Percentiles rank a stretch among this genome's conserved stretches.
These are phyloP conservation scores for Lentinula guzmanii DNA, from an alignment of 768 basidiomycete genomes.

Conservation along the genomic window DNA sequence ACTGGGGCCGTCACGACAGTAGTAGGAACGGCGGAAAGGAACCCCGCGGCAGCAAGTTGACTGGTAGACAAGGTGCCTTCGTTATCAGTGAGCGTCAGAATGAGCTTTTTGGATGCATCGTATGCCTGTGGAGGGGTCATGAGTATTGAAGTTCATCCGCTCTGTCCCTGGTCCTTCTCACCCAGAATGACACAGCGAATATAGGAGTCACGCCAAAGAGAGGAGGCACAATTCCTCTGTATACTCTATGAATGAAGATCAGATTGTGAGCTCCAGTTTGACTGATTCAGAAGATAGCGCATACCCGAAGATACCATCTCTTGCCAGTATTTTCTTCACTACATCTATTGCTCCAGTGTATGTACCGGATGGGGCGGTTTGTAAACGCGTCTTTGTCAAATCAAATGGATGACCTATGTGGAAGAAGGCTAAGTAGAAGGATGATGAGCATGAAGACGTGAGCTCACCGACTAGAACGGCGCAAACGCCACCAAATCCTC, in stretches of 20 bases:
- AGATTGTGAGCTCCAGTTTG: slow-evolving; percentile 2
- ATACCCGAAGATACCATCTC: slow-evolving; percentile 87
- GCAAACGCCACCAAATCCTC: slow-evolving; percentile 85
- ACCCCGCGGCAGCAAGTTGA: slow-evolving; percentile 91
- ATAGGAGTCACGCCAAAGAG: slow-evolving; percentile 95
- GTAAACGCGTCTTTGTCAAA: slow-evolving; percentile 91
- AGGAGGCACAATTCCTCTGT: slow-evolving; percentile 92
- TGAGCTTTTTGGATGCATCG: slow-evolving; percentile 85
- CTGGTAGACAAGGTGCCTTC: slow-evolving; percentile 50
- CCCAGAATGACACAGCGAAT: slow-evolving; percentile 98
- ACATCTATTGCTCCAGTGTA: slow-evolving; percentile 94
- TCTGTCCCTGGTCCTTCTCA: slow-evolving; percentile 26
- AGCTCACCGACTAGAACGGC: slow-evolving; percentile 86
- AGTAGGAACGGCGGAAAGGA: slow-evolving; percentile 88
- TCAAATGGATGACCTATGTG: slow-evolving; percentile 91
- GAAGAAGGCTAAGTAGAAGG: background rate
- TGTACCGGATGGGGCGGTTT: slow-evolving; percentile 83
- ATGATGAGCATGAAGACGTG: background rate
- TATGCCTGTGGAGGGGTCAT: slow-evolving; percentile 58
- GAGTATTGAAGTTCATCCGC: background rate
- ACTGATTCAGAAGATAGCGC: slow-evolving; percentile 12
- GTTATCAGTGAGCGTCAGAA: slow-evolving; percentile 59
- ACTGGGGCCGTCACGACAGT: slow-evolving; percentile 94
- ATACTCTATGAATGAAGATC: slow-evolving; percentile 45
- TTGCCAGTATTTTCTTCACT: slow-evolving; percentile 83